Evolutionary conservation across 2,329 filamentous ascomycete genomes (phyloP), one percentile per base, ranked within the genome.

Genomic region (Xylariaceae sp.): DNA sequence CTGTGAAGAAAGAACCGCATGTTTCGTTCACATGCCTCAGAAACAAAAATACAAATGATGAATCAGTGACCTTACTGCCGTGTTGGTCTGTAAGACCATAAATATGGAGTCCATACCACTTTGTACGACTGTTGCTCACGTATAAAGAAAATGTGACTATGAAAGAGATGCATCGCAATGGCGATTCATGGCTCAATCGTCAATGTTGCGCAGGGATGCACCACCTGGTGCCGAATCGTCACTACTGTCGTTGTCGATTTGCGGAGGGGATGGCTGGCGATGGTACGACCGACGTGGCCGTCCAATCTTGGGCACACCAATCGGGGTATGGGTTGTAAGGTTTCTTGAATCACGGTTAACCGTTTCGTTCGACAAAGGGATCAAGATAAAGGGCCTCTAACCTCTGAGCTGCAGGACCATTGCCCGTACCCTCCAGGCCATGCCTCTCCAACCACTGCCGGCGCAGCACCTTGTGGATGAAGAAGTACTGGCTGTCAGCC

Each of bases 401-500:
- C 69, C 82, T 77, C 76, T 84, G 84, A 45, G 79, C 73, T 17
- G 81, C 79, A 6, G 79, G 81, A 69, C 73, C 74, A 37, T 69
- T 65, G 24, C 60, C 67, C 11, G 70, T 67, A 4, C 21, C 21
- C 33, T 76, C 71, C 24, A 67, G 55, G 9, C 79, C 78, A 67
- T 89, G 86, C 68, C 82, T 87, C 29, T 90, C 86, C 60, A 86
- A 76, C 87, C 90, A 93, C 51, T 86, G 78, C 71, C 92, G 89
- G 48, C 86, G 84, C 67, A 97, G 74, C 1, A 96, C 91, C 68
- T 92, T 87, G 76, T 99, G 98, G 55, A 99, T 84, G 72, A 98
- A 97, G 33, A 85, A 76, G 68, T 90, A 95, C 73, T 99, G 95
- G 44, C 82, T 73, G 66, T 94, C 90, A 41, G 90, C 88, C 76